Base-by-base conservation (phyloP, 106 monocot species). In the Amphibolis antarctica region DNA sequence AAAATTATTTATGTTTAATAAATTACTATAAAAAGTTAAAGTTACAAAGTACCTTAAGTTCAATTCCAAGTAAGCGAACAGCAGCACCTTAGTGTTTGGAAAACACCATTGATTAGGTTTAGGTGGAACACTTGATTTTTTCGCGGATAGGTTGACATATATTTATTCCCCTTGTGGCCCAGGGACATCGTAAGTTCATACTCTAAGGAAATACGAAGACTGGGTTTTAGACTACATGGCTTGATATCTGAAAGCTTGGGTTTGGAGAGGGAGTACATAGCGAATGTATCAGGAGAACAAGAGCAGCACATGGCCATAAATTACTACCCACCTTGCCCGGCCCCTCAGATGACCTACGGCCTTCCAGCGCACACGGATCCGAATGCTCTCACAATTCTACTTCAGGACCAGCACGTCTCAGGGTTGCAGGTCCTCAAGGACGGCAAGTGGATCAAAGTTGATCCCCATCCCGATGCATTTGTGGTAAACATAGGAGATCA, bases 231-330 rank as follows among this genome's bases (percentile, higher is more conserved):
- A n/a, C 70, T 94, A 1, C 83, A 83, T 2, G 83, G 81, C 0
- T 24, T 71, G 18, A 83, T 96, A 66, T 89, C 94, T 15, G 67
- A 84, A 23, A 96, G 94, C 71, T 63, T 89, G 24, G 86, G 83
- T 2, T 66, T 96, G 47, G 94, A 89, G 29, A 80, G 80, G 50
- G 74, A 80, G 44, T 80, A 84, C 76, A 81, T 89, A 0, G 68
- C 70, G 22, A 69, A 52, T 20, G 80, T 62, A 5, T 51, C 84
- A 1, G 94, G 89, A 10, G 84, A 94, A 61, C 94, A 86, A 55
- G 89, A 94, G 60, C 94, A 94, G 52, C 94, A 94, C 65, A 94
- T 94, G 94, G 94, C 94, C 12, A 57, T 96, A 12, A 96, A 96
- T 72, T 89, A 78, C 76, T 96, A 96, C 68, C 94, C 94, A 3